Evolutionary conservation across 2,329 filamentous ascomycete species (phyloP), one percentile per base, ranked within the genome.

Genomic region (Fusarium mangiferae): DNA sequence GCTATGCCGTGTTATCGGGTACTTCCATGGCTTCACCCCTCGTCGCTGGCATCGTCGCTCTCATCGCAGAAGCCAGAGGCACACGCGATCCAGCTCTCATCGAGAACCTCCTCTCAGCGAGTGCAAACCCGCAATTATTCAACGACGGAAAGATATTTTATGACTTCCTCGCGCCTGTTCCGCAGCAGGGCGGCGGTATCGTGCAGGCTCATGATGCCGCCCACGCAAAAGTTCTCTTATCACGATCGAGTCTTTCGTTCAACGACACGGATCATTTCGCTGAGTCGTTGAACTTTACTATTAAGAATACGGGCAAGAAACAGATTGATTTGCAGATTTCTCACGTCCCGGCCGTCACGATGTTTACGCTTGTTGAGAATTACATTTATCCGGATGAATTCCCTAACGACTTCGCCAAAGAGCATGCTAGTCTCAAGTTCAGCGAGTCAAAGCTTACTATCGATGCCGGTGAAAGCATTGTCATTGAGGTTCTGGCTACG

Each of bases 11-110:
- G 3, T 80, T 85, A 33, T 89, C 83, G 39, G 89, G 89, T 18
- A 90, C 89, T 0, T 90, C 89, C 4, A 91, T 92, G 90, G 85
- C 89, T 7, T 87, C 86, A 39, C 89, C 90, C 13, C 84, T 89
- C 20, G 82, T 86, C 10, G 88, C 89, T 9, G 90, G 84, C 39
- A 85, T 89, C 59, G 83, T 86, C 45, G 89, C 89, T 2, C 83
- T 91, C 41, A 79, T 90, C 66, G 85, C 84, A 44, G 83, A 89
- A 65, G 85, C 84, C 22, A 85, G 86, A 39, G 85, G 85, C n/a
- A 87, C 83, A 30, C 82, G 86, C 46, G 84, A 88, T 49, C 88
- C 87, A n/a, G 81, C 78, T 63, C 81, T 83, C 6, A 82, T 90
- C 6, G 85, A 87, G 79, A 86, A 84, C 69, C 77, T 87, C 26